Conservation (phyloP, 257 asterid species). For the Thymus quinquecostatus region DNA sequence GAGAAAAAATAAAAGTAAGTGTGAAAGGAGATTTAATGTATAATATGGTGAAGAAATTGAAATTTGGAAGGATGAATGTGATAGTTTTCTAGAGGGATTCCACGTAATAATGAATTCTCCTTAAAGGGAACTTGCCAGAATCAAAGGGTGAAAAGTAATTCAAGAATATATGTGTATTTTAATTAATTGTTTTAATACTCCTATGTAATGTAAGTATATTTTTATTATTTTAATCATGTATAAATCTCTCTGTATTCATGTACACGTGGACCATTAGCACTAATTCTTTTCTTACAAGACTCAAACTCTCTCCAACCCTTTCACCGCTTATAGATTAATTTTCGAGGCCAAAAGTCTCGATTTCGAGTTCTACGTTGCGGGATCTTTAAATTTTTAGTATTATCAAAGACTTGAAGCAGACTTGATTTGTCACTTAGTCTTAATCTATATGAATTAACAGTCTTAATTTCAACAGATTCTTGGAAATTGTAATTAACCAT, state of each 20-base stretch:
- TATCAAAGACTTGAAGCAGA: conserved; percentile 33
- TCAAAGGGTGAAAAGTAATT: conserved; percentile 13
- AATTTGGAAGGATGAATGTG: not conserved
- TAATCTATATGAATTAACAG: conserved; percentile 3
- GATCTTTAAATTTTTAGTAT: too few species aligned
- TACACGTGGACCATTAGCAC: conserved; percentile 30
- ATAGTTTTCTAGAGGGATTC: conserved; percentile 38
- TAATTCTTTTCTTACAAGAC: conserved; percentile 46
- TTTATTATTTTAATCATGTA: not conserved
- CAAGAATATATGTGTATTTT: not conserved
- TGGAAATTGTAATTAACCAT: conserved; percentile 7
- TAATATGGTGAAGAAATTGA: not conserved
- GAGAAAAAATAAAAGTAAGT: not conserved
- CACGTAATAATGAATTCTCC: conserved; percentile 16
- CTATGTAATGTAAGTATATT: not conserved
- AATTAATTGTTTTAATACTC: not conserved
- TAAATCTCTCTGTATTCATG: not conserved
- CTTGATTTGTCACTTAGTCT: conserved; percentile 36
- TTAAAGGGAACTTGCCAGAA: conserved; percentile 24
- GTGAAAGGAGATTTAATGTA: conserved; percentile 23
- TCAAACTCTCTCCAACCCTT: conserved; percentile 31
- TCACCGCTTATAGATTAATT: conserved; percentile 20
- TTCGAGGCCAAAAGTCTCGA: conserved; percentile 6
- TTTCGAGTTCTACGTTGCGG: too few species aligned
- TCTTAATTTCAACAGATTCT: conserved; percentile 22